phyloP scores from a whole-genome alignment of 2,329 filamentous ascomycete species.

The Aspergillus alliaceus region DNA sequence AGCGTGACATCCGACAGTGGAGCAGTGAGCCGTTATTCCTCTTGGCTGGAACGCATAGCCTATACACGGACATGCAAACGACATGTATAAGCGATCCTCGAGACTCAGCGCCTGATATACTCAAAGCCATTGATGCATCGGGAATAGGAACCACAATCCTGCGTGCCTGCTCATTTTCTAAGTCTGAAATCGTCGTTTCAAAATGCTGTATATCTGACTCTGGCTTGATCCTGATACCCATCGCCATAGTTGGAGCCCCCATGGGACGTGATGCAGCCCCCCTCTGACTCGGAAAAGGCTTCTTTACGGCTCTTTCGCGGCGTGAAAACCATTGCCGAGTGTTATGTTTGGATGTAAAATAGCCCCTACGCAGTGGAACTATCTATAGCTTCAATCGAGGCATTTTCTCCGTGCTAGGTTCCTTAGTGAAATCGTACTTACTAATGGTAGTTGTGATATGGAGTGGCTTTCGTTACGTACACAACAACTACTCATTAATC shows the following conservation, averaged over 20 bases:
- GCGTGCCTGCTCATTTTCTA: neutral
- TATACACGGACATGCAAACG: neutral
- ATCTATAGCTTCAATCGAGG: too few species aligned
- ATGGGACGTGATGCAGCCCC: too few species aligned
- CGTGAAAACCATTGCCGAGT: too few species aligned
- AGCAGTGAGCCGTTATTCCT: neutral
- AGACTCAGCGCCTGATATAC: neutral
- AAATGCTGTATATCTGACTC: neutral
- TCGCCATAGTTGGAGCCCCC: too few species aligned
- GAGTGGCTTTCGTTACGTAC: neutral
- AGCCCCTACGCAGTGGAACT: too few species aligned
- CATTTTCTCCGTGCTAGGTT: too few species aligned
- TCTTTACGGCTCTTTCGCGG: too few species aligned
- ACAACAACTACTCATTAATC: neutral
- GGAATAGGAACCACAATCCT: neutral
- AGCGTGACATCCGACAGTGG: neutral
- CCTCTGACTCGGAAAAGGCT: too few species aligned
- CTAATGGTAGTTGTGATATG: neutral
- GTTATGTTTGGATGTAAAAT: too few species aligned
- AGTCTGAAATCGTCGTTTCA: neutral
- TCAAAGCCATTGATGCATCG: neutral
- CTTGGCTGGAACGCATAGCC: neutral
- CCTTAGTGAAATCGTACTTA: too few species aligned
- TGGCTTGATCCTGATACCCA: too few species aligned
- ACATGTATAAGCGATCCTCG: neutral